Evolutionary conservation across 169 alveolate genomes (phyloP), one percentile per base, ranked within the genome.

Genomic region (Eimeria nieschulzi): DNA sequence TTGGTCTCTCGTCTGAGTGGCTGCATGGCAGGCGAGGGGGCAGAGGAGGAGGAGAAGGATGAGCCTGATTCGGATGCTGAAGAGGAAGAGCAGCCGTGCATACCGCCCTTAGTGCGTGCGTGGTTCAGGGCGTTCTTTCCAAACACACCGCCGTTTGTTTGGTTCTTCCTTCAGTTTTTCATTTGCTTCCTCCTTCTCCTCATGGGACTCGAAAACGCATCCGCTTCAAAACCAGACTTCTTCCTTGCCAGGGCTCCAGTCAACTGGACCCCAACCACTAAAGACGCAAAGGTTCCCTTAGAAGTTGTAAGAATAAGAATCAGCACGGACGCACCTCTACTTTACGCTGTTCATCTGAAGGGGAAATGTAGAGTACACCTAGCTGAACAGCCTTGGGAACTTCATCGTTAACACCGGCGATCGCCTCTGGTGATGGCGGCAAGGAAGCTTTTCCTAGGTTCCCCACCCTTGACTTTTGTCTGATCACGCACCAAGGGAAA

Each of bases 121-220:
- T 53, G 88, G 90, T 46, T 87, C 68, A 64, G 55, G 9, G 61
- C 87, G 53, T 33, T 87, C 23, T 87, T 87, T 59, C 92, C 92
- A 59, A 73, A 59, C 82, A 66, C 87, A 17, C 80, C 83, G 19
- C 92, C 92, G 10, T 76, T 87, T 55, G 80, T 66, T n/a, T 87
- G 92, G 92, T 76, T 75, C 26, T 46, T 46, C 39, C 53, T 53
- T n/a, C 79, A 66, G 5, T 39, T 87, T 56, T 59, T 56, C 21
- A 63, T 61, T 39, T 87, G 92, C 72, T 61, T 51, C 61, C 26
- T 87, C 80, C 63, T 54, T 23, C 80, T 76, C 61, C 82, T 87
- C 68, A 59, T 87, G 59, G 92, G 92, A 0, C 63, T 87, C 10
- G 92, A 82, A 15, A 82, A 79, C 51, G 87, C 66, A 9, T 46